phyloP scores from a whole-genome alignment of 1,139 yeast genomes.

The Magnusiomyces clavatus region DNA sequence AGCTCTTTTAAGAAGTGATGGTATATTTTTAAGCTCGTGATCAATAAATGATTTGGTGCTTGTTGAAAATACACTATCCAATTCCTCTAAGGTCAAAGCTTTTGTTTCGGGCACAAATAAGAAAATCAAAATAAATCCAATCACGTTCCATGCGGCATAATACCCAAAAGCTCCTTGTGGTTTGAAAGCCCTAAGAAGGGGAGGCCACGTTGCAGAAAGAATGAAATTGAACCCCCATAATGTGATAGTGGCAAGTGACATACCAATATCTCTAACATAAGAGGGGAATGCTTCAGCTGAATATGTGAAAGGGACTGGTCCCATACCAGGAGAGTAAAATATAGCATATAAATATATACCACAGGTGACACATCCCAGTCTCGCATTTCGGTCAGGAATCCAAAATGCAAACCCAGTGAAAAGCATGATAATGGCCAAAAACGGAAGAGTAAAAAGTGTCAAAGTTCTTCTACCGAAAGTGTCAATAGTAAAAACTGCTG shows the following conservation, averaged over 20 bases:
- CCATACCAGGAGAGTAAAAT: constrained; percentile 79
- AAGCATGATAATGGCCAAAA: constrained; percentile 58
- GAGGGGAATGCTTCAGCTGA: constrained; percentile 85
- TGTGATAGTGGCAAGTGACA: constrained; percentile 78
- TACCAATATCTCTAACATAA: constrained; percentile 77
- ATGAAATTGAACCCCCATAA: constrained; percentile 83
- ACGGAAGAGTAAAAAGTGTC: constrained; percentile 65
- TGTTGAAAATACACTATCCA: constrained; percentile 40
- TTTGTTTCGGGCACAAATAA: constrained; percentile 56
- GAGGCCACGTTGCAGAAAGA: constrained; percentile 78
- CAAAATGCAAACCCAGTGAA: constrained; percentile 74
- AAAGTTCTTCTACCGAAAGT: constrained; percentile 68
- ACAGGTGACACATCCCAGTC: constrained; percentile 56
- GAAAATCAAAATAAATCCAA: constrained; percentile 47
- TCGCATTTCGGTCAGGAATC: constrained; percentile 46
- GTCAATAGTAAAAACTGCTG: constrained; percentile 79
- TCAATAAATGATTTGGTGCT: constrained; percentile 30
- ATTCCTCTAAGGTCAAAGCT: constrained; percentile 51
- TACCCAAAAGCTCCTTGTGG: constrained; percentile 84
- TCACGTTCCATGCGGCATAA: constrained; percentile 81
- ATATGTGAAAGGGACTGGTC: constrained; percentile 86
- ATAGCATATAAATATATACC: constrained; percentile 70
- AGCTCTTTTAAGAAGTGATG: constrained; percentile 11
- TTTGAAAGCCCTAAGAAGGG: constrained; percentile 54
- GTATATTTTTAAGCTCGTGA: constrained; percentile 30